Percentiles rank a stretch among this genome's conserved stretches.
Evolutionary conservation across 768 basidiomycete genomes (phyloP).

Genomic region (Russula vinacea): DNA sequence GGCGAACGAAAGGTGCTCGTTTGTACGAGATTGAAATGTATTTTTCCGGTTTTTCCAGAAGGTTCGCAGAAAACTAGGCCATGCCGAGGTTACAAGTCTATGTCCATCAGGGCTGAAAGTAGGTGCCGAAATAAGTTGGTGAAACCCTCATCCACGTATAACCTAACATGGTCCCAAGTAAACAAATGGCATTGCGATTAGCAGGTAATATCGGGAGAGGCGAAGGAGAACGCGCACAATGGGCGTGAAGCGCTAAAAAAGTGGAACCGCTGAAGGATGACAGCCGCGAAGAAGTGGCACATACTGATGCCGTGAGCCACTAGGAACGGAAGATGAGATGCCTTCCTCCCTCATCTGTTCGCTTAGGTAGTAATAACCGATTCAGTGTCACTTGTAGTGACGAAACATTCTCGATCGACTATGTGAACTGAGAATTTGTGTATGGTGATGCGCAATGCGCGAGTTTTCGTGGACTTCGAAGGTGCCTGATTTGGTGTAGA

Average conservation of each 20-base stretch:
- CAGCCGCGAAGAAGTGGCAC: constrained; percentile 56
- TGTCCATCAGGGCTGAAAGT: constrained; percentile 95
- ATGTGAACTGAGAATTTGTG: constrained; percentile 61
- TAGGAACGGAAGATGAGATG: constrained; percentile 35
- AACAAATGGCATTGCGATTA: constrained; percentile 64
- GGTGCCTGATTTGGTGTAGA: constrained; percentile 71
- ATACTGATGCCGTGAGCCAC: constrained; percentile 37
- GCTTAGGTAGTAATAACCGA: constrained; percentile 49
- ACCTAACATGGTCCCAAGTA: constrained; percentile 64
- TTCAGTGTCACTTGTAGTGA: constrained; percentile 71
- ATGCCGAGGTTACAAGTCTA: background rate
- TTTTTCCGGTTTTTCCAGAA: constrained; percentile 52
- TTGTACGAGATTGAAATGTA: constrained; percentile 54
- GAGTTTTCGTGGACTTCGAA: constrained; percentile 90
- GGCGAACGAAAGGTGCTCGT: constrained; percentile 56
- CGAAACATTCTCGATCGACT: constrained; percentile 60
- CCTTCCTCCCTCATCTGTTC: constrained; percentile 57
- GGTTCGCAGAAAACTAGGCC: constrained; percentile 50
- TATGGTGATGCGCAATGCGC: constrained; percentile 67
- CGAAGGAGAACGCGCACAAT: constrained; percentile 80
- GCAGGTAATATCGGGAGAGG: constrained; percentile 93
- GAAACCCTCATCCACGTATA: constrained; percentile 94
- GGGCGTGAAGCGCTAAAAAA: constrained; percentile 55
- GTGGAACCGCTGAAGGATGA: constrained; percentile 77
- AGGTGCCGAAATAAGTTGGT: constrained; percentile 95